Evolutionary conservation across 495 filamentous ascomycete species (phyloP).

Genomic region (Xanthoparmelia taractica): DNA sequence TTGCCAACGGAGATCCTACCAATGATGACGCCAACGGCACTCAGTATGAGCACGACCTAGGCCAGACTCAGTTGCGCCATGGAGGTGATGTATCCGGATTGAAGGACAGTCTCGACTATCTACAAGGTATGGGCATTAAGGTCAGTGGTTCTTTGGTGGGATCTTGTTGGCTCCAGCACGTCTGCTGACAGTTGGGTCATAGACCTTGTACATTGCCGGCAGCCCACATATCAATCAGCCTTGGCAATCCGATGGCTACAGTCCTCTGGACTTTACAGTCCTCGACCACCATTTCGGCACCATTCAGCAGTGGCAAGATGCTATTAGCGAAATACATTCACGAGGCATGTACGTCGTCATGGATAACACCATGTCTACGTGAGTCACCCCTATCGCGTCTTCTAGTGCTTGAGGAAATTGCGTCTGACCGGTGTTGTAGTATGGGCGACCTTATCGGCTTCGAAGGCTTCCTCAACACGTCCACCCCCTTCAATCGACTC

Average conservation of each 20-base stretch:
- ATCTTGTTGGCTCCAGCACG: background rate
- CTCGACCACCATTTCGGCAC: conserved; percentile 63
- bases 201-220: conserved; percentile 64
- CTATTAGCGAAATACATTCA: conserved; percentile 56
- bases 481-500: conserved; percentile 50
- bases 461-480: conserved; percentile 55
- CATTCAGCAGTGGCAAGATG: conserved; percentile 55
- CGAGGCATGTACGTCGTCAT: conserved; percentile 65
- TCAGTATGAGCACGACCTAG: conserved; percentile 59
- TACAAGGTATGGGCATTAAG: conserved; percentile 70
- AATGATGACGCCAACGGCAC: conserved; percentile 69
- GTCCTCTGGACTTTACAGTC: conserved; percentile 61
- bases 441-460: conserved; percentile 66
- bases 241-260: conserved; percentile 61
- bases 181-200: conserved; percentile 9
- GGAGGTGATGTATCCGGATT: conserved; percentile 63
- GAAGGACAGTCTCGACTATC: conserved; percentile 60
- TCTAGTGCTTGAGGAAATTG: background rate
- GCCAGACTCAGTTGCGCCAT: conserved; percentile 64
- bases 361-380: conserved; percentile 66
- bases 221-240: conserved; percentile 63
- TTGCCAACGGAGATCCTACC: conserved; percentile 61
- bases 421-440: conserved; percentile 4
- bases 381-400: conserved; percentile 28
- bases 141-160: conserved; percentile 29